phyloP scores from a whole-genome alignment of 2,329 filamentous ascomycete genomes.

The Emergomyces pasteurianus region DNA sequence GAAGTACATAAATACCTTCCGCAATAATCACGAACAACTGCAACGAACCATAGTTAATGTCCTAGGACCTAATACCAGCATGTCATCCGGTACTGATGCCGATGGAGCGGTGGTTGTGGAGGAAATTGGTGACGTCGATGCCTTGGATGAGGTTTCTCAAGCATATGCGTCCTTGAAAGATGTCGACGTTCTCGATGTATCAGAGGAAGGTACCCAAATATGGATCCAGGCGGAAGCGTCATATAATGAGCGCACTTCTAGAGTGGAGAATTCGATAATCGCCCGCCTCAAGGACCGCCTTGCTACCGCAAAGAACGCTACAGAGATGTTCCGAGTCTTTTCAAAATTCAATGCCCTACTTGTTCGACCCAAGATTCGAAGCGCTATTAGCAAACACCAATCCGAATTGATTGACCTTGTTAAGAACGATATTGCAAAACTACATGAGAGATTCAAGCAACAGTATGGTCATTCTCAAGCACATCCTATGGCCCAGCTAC shows the following conservation, averaged over 20 bases:
- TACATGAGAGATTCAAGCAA: constrained; percentile 97
- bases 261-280: constrained; percentile 98
- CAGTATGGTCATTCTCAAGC: constrained; percentile 98
- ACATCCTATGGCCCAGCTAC: constrained; percentile 94
- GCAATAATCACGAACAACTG: constrained; percentile 93
- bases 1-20: constrained; percentile 88
- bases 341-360: constrained; percentile 99
- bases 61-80: constrained; percentile 60
- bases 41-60: constrained; percentile 94
- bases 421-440: constrained; percentile 81
- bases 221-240: constrained; percentile 92
- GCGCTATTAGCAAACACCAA: constrained; percentile 96
- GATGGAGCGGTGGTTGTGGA: constrained; percentile 66
- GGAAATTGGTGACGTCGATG: constrained; percentile 94
- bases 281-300: constrained; percentile 82
- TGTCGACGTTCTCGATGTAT: constrained; percentile 88
- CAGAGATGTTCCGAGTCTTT: constrained; percentile 99
- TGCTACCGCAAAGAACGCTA: constrained; percentile 90
- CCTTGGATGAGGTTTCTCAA: constrained; percentile 88
- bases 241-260: constrained; percentile 93
- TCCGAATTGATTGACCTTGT: constrained; percentile 97
- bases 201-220: constrained; percentile 72
- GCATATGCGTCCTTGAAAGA: constrained; percentile 91
- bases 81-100: constrained; percentile 28
- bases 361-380: constrained; percentile 95